Conservation (phyloP, 1,139 yeast genomes). For the Debaryomycetaceae sp. region DNA sequence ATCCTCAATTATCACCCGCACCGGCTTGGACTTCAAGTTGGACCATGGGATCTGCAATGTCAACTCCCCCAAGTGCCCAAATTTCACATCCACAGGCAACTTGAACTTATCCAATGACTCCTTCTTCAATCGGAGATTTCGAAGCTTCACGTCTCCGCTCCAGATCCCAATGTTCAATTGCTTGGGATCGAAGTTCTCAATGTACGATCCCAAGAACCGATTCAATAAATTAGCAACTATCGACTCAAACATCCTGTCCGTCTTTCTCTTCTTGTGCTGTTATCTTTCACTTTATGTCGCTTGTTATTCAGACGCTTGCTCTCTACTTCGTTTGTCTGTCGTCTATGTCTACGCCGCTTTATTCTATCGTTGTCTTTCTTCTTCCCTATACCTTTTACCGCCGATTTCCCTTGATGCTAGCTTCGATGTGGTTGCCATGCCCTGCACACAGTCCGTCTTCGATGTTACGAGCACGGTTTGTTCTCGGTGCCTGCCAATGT, state of each 20-base stretch:
- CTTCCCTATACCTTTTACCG: neutral
- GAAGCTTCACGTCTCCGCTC: constrained; percentile 93
- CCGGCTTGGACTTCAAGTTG: constrained; percentile 88
- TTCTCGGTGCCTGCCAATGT: neutral
- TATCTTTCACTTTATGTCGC: no score
- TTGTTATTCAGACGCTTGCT: no score
- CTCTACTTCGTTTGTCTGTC: no score
- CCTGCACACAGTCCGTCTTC: neutral
- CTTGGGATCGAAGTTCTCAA: constrained; percentile 92
- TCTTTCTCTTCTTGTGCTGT: neutral
- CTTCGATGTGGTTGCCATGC: neutral
- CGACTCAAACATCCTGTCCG: constrained; percentile 50
- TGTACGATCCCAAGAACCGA: constrained; percentile 64
- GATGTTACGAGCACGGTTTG: neutral
- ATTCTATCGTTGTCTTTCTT: neutral
- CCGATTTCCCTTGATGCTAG: neutral
- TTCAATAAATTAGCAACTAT: constrained; percentile 54
- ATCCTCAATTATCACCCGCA: constrained; percentile 83
- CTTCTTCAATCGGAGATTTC: constrained; percentile 70
- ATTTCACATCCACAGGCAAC: constrained; percentile 83
- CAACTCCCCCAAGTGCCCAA: constrained; percentile 88
- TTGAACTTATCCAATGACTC: constrained; percentile 84
- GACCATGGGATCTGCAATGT: constrained; percentile 97
- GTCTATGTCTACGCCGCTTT: no score
- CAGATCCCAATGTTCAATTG: constrained; percentile 94